Evolutionary conservation across 2,329 filamentous ascomycete species (phyloP).

Genomic region (Rhynchosporium graminicola): DNA sequence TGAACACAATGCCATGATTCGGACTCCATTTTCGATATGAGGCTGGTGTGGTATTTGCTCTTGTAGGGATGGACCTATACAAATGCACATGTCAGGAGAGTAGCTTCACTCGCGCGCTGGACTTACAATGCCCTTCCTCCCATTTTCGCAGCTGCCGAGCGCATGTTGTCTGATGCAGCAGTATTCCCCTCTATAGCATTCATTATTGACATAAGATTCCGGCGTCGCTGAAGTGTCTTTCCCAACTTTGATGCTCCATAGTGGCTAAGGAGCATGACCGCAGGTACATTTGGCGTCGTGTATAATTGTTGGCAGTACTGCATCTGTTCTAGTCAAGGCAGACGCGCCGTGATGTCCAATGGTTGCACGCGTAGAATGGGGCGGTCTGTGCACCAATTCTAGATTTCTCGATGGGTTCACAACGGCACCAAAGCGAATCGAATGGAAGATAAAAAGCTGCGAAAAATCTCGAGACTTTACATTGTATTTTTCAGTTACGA

Average conservation of each 20-base stretch:
- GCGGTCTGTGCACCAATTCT: slow-evolving; percentile 16
- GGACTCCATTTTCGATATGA: slow-evolving; percentile 14
- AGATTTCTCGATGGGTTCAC: slow-evolving; percentile 23
- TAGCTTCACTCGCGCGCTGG: background rate
- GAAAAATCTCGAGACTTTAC: too few species aligned
- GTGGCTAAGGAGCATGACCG: slow-evolving; percentile 41
- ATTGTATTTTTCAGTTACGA: background rate
- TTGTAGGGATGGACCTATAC: slow-evolving; percentile 3
- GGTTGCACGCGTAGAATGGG: slow-evolving; percentile 7
- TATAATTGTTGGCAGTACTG: slow-evolving; percentile 8
- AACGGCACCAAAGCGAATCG: slow-evolving; percentile 9
- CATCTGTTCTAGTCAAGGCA: slow-evolving; percentile 21
- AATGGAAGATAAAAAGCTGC: too few species aligned
- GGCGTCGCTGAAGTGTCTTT: slow-evolving; percentile 33
- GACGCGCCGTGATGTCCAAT: slow-evolving; percentile 33
- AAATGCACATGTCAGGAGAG: background rate
- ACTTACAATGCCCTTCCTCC: slow-evolving; percentile 32
- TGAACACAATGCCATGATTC: slow-evolving; percentile 41
- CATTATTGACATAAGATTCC: slow-evolving; percentile 22
- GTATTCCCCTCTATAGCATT: slow-evolving; percentile 29
- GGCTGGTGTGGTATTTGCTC: background rate
- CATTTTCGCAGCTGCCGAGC: slow-evolving; percentile 24
- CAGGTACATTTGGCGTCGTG: slow-evolving; percentile 18
- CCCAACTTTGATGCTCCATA: slow-evolving; percentile 41
- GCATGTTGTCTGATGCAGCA: slow-evolving; percentile 28